Conservation (phyloP, 2,329 filamentous ascomycete species). For the Aureobasidium sp. region DNA sequence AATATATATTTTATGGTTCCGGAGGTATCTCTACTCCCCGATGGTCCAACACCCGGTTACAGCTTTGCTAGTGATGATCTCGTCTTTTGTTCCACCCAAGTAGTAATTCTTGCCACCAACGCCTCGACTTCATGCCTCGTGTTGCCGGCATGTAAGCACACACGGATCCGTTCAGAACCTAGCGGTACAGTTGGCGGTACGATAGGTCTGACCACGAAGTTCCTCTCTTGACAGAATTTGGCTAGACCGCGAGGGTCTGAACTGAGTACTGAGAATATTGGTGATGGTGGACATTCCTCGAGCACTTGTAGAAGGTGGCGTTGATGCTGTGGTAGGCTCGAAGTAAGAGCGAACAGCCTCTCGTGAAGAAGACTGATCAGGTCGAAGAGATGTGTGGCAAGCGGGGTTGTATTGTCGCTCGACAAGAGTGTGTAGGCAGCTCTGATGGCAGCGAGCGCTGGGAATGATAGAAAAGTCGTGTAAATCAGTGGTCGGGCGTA, state of each 20-base stretch:
- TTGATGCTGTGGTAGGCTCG: not conserved
- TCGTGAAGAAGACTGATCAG: conserved; percentile 22
- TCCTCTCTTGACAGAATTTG: conserved; percentile 48
- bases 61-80: not conserved
- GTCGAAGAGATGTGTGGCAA: conserved; percentile 36
- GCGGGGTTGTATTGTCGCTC: conserved; percentile 40
- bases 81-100: conserved; percentile 34
- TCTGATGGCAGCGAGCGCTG: conserved; percentile 50
- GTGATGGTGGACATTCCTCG: conserved; percentile 41
- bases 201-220: conserved; percentile 56
- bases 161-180: conserved; percentile 54
- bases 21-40: no score
- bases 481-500: conserved; percentile 70
- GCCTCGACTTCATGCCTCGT: conserved; percentile 48
- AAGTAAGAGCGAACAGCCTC: conserved; percentile 23
- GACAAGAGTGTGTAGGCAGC: conserved; percentile 49
- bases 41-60: not conserved
- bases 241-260: conserved; percentile 51
- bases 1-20: no score
- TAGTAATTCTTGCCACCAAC: conserved; percentile 40
- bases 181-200: conserved; percentile 59
- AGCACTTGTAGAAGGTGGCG: conserved; percentile 24
- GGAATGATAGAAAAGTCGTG: conserved; percentile 59
- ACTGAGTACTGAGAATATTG: conserved; percentile 57
- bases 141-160: conserved; percentile 63